Evolutionary conservation across 2,329 filamentous ascomycete genomes (phyloP).

Genomic region (Claviceps purpurea): DNA sequence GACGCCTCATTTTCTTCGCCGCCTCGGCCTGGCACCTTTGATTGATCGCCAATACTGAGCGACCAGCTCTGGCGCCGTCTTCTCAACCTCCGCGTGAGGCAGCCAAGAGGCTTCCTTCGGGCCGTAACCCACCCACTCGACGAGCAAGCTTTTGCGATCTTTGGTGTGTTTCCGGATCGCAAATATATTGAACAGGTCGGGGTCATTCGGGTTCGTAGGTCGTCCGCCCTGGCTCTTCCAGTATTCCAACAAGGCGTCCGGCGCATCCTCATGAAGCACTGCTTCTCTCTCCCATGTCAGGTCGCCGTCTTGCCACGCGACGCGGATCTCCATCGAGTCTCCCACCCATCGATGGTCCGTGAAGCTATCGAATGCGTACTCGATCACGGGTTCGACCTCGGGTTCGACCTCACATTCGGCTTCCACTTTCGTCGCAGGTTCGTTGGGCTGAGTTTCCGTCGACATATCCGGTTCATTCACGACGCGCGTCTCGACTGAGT

Average conservation of each 20-base stretch:
- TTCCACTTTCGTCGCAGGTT: neutral
- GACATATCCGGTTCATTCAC: neutral
- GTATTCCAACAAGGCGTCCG: conserved; percentile 17
- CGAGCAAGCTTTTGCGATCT: conserved; percentile 15
- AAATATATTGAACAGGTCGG: conserved; percentile 19
- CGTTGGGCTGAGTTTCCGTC: neutral
- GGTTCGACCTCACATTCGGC: no score
- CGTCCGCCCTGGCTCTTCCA: conserved; percentile 19
- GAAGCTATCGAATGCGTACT: conserved; percentile 13
- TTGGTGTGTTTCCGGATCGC: conserved; percentile 19
- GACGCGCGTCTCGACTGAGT: neutral
- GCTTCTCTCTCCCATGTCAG: conserved; percentile 22
- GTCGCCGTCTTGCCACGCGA: conserved; percentile 18
- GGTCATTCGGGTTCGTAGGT: conserved; percentile 17
- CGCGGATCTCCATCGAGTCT: conserved; percentile 16
- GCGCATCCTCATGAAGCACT: conserved; percentile 20
- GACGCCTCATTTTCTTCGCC: neutral
- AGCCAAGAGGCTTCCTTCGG: conserved; percentile 19
- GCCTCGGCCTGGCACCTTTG: neutral
- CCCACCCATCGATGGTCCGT: conserved; percentile 16
- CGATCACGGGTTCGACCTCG: neutral
- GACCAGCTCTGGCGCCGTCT: conserved; percentile 15
- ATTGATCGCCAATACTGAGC: conserved; percentile 15
- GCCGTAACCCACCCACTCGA: conserved; percentile 24
- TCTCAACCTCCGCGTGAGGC: conserved; percentile 11